Conservation (phyloP, 2,329 filamentous ascomycete species). For the Orbilia brochopaga region DNA sequence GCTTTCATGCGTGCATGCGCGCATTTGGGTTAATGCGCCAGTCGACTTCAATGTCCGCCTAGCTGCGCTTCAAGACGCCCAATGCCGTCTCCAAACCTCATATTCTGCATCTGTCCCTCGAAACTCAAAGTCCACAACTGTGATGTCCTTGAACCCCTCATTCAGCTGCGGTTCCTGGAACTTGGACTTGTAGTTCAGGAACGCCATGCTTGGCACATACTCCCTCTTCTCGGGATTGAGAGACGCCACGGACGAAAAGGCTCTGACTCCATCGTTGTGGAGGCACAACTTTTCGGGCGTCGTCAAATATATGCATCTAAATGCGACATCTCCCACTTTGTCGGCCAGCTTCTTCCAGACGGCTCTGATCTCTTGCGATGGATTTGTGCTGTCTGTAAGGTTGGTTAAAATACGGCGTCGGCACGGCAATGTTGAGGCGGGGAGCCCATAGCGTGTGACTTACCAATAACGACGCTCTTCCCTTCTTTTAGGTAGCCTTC, state of each 20-base stretch:
- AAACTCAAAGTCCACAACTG: conserved; percentile 74
- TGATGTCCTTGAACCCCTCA: conserved; percentile 85
- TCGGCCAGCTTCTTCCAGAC: conserved; percentile 78
- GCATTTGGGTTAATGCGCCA: background rate
- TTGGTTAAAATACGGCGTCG: conserved; percentile 23
- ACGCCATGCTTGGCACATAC: conserved; percentile 78
- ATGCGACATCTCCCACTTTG: conserved; percentile 69
- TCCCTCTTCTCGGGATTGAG: conserved; percentile 79
- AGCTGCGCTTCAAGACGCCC: conserved; percentile 16
- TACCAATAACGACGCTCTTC: conserved; percentile 78
- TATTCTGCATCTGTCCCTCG: conserved; percentile 53
- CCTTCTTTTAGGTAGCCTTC: conserved; percentile 69
- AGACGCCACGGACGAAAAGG: conserved; percentile 27
- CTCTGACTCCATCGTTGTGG: conserved; percentile 84
- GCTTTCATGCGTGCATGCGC: background rate
- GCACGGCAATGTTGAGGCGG: conserved; percentile 4
- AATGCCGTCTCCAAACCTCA: conserved; percentile 40
- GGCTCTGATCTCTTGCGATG: conserved; percentile 76
- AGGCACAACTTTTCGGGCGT: conserved; percentile 72
- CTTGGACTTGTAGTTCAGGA: conserved; percentile 73
- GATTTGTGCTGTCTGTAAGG: conserved; percentile 89
- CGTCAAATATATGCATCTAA: conserved; percentile 85
- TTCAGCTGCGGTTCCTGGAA: conserved; percentile 73
- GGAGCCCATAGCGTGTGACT: background rate
- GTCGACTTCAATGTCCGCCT: background rate